Evolutionary conservation across 306 rosid species (phyloP).

Genomic region (Castanea mollissima): DNA sequence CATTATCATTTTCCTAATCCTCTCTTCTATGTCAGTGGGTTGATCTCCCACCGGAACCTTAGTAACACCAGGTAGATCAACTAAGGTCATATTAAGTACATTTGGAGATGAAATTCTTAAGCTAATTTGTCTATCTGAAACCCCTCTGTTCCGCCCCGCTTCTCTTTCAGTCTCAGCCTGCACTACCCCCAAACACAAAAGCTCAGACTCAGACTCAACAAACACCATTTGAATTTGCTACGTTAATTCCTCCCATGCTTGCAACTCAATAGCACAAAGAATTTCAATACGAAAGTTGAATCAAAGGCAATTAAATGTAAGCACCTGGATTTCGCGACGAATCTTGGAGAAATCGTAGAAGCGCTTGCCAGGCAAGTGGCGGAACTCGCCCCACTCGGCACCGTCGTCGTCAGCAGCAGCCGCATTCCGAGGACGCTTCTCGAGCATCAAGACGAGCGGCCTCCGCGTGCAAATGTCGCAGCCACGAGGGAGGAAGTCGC

Average conservation of each 20-base stretch:
- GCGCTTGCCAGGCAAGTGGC: conserved; percentile 69
- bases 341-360: conserved; percentile 75
- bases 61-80: conserved; percentile 95
- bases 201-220: not conserved
- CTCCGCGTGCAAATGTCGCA: conserved; percentile 89
- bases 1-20: conserved; percentile 96
- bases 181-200: not conserved
- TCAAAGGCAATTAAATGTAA: not conserved
- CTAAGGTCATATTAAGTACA: conserved; percentile 96
- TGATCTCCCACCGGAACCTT: conserved; percentile 99
- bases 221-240: no score
- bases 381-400: conserved; percentile 93
- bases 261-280: not conserved
- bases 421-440: conserved; percentile 22
- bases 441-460: conserved; percentile 82
- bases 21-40: conserved; percentile 93
- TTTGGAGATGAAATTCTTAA: conserved; percentile 90
- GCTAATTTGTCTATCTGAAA: conserved; percentile 93
- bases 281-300: not conserved
- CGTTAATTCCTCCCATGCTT: no score
- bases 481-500: conserved; percentile 97
- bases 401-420: conserved; percentile 31
- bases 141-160: conserved; percentile 96
- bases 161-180: conserved; percentile 91
- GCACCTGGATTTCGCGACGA: conserved; percentile 91